A percentile compares a stretch with the other conserved stretches of the same genome.
Conservation (phyloP, 495 filamentous ascomycete species). For the Lophiostoma macrostomum region DNA sequence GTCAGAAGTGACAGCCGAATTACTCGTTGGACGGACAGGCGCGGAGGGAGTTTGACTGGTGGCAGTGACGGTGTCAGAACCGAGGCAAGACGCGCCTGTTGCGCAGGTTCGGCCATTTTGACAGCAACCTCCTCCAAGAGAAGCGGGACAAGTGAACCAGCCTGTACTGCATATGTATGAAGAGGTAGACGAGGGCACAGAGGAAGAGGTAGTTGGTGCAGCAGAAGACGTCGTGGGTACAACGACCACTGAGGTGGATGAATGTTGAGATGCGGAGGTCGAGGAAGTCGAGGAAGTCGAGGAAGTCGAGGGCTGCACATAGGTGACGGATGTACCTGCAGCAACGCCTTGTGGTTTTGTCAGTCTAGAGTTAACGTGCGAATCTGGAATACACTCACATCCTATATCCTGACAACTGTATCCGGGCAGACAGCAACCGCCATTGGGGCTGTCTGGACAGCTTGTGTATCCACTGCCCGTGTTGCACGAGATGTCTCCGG, state of each 20-base stretch:
- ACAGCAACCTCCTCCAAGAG: conserved; percentile 44
- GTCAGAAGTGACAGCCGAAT: conserved; percentile 29
- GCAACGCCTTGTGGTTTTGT: conserved; percentile 11
- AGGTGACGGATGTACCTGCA: conserved; percentile 24
- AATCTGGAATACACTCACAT: conserved; percentile 55
- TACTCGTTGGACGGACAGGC: conserved; percentile 54
- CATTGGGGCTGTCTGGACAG: conserved; percentile 67
- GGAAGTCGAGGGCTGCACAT: conserved; percentile 16
- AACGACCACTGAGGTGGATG: conserved; percentile 27
- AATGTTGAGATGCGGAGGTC: not conserved
- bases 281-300: not conserved
- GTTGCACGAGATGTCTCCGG: conserved; percentile 62
- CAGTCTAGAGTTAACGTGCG: not conserved
- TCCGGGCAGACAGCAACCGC: conserved; percentile 83
- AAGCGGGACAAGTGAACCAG: conserved; percentile 49
- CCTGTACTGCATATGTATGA: conserved; percentile 52
- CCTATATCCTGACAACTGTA: conserved; percentile 76
- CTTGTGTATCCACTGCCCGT: conserved; percentile 54
- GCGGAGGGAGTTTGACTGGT: conserved; percentile 38
- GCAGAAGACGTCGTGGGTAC: conserved; percentile 43
- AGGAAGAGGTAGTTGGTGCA: conserved; percentile 36
- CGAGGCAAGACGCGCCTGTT: conserved; percentile 25
- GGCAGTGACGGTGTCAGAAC: conserved; percentile 13
- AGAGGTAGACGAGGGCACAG: conserved; percentile 17
- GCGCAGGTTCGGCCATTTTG: conserved; percentile 39